Conservation (phyloP, 805 yeast genomes). For the Ogataea methylovora region DNA sequence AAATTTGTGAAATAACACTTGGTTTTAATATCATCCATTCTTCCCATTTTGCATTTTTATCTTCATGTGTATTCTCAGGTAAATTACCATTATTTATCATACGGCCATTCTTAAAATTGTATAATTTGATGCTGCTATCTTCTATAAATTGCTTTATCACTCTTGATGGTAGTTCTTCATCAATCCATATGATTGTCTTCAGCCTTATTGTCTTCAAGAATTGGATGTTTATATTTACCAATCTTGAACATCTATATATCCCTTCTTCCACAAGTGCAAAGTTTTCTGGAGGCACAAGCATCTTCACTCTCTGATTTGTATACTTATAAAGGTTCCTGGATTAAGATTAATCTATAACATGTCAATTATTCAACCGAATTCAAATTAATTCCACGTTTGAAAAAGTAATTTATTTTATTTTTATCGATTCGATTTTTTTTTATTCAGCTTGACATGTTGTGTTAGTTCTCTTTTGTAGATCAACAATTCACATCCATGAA, state of each 20-base stretch:
- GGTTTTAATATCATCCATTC: slow-evolving; percentile 76
- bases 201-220: slow-evolving; percentile 69
- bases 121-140: slow-evolving; percentile 44
- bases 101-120: slow-evolving; percentile 26
- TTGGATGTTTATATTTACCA: slow-evolving; percentile 70
- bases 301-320: slow-evolving; percentile 16
- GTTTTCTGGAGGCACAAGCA: slow-evolving; percentile 90
- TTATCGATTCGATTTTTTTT: too few species aligned
- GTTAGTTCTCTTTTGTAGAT: too few species aligned
- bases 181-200: slow-evolving; percentile 63
- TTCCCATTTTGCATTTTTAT: slow-evolving; percentile 12
- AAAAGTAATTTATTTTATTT: too few species aligned
- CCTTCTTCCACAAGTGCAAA: slow-evolving; percentile 90
- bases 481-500: slow-evolving; percentile 25
- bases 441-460: too few species aligned
- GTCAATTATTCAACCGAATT: too few species aligned
- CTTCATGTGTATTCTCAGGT: background rate
- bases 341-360: too few species aligned
- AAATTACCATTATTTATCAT: slow-evolving; percentile 1
- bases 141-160: slow-evolving; percentile 59
- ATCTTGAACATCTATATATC: slow-evolving; percentile 69
- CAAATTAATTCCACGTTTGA: too few species aligned
- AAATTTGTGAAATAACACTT: slow-evolving; percentile 53
- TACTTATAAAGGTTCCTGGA: background rate
- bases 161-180: slow-evolving; percentile 80